These are phyloP conservation scores for Xerocomus brunneocitrinus DNA, from an alignment of 768 basidiomycete species.

Conservation along the genomic window DNA sequence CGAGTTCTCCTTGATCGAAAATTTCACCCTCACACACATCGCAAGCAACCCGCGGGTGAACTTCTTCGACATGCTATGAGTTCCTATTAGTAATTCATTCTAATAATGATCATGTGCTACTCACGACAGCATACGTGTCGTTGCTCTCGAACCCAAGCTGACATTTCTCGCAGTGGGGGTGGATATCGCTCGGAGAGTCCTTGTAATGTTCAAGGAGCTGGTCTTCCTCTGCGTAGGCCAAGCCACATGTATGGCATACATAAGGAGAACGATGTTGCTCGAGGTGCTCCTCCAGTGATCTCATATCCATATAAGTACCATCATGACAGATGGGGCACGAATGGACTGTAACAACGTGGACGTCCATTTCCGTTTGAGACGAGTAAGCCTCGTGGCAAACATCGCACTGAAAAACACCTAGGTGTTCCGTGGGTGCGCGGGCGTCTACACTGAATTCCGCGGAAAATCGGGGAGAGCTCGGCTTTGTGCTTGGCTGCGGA, in stretches of 20 bases:
- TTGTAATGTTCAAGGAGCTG: constrained; percentile 38
- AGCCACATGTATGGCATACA: constrained; percentile 20
- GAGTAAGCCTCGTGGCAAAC: constrained; percentile 22
- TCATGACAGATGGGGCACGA: constrained; percentile 33
- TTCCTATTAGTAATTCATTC: constrained; percentile 1
- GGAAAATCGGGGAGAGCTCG: constrained; percentile 9
- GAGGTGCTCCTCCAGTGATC: constrained; percentile 26
- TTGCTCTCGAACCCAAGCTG: constrained; percentile 33
- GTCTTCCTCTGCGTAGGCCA: constrained; percentile 30
- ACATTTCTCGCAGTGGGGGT: constrained; percentile 36
- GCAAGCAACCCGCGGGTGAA: constrained; percentile 37
- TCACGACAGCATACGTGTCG: constrained; percentile 27
- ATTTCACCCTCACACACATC: constrained; percentile 21
- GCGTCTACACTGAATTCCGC: constrained; percentile 5
- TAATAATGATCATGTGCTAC: constrained; percentile 1
- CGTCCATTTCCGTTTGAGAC: constrained; percentile 27
- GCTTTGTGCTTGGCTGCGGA: constrained; percentile 10
- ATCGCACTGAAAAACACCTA: constrained; percentile 14
- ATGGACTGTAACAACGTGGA: constrained; percentile 27
- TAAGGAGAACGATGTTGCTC: constrained; percentile 28
- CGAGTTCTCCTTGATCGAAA: constrained; percentile 22
- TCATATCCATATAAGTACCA: constrained; percentile 25
- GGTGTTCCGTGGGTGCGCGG: constrained; percentile 1
- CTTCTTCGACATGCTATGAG: constrained; percentile 36
- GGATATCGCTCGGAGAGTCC: constrained; percentile 30